Evolutionary conservation across 176 grass and related monocot species (phyloP), one percentile per base, ranked within the genome.

Genomic region (Avena sativa): DNA sequence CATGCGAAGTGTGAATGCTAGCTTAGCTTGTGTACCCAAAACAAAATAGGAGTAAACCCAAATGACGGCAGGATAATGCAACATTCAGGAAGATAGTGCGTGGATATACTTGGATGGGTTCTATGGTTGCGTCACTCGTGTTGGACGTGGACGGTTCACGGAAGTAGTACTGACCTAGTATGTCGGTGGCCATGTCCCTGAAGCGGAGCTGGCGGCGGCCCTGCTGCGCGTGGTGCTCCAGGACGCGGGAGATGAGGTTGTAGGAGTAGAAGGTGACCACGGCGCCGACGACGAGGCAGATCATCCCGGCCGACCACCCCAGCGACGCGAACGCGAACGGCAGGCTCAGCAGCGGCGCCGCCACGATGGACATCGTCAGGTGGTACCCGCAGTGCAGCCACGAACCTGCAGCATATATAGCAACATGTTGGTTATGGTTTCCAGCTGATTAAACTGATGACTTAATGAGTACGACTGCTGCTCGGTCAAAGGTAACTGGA

Each of bases 331-430:
- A 95, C 43, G 96, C 96, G 62, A 91, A 95, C 47, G 96, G 93
- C 81, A 98, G 89, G 84, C 96, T 98, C 60, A 98, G 86, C 84
- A 98, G 86, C 20, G 96, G 88, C 78, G 96, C 88, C 32, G 96
- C 93, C 78, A 98, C 96, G 36, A 98, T 98, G 0, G 96, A 98
- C 20, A 93, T 95, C 20, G 93, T 95, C 84, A 98, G 65, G 61
- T 98, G 96, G 90, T 98, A 98, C 51, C 93, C 93, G 40, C 90
- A 98, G 84, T 98, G 96, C 71, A 95, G 75, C 96, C 96, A 98
- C 60, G 96, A 95, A 4, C 96, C 93, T 98, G 88, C 52, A 26
- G 16, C 55, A 26, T 26, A 55, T 53, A 40, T 40, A 40, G 38
- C 38, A 6, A 43, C 40, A 43, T 43, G 40, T 43, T 43, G 6